Base-by-base conservation (phyloP, 1,284 basidiomycete genomes). In the Microbotryum lychnidis-dioicae region DNA sequence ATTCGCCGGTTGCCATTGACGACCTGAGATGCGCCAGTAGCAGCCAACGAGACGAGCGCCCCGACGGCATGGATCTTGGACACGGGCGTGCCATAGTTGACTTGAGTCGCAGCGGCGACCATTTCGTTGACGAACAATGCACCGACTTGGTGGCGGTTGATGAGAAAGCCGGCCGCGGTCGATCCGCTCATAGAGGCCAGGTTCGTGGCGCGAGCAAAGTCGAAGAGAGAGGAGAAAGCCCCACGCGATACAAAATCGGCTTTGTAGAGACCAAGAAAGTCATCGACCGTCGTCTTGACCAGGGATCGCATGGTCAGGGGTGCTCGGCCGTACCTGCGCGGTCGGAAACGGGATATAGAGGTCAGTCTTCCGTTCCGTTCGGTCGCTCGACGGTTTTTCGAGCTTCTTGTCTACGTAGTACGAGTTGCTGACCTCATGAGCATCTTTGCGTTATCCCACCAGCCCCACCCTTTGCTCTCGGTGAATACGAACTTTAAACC, bases 31-130 rank as follows among this genome's bases (percentile, higher is more conserved):
- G 89, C 89, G 6, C 85, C 85, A 0, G 73, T 77, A 0, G 90
- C 81, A 2, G 89, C 89, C 75, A 97, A 79, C 9, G 86, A 87
- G 59, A 81, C 81, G 20, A 83, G 75, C 1, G 87, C 88, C 56
- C 84, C 91, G 23, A 97, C 77, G 0, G 83, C 89, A 71, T 97
- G 91, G 8, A 97, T 87, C 27, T 79, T 69, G 70, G 84, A 80
- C 23, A 84, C 81, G 71, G 92, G 83, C 80, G 88, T 66, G 27
- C 84, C 89, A 72, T 93, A 93, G 75, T 97, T 97, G 51, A 92
- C 89, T 21, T 91, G 80, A 9, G 89, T 90, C 5, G 85, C 84
- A 3, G 84, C 87, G 64, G 91, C 89, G 54, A 93, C 80, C 56
- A 96, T 76, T 76, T 98, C 94, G 49, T 80, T 78, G 7, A 83